These are phyloP conservation scores for Tricholoma matsutake DNA, from an alignment of 768 basidiomycete species.

Conservation along the genomic window DNA sequence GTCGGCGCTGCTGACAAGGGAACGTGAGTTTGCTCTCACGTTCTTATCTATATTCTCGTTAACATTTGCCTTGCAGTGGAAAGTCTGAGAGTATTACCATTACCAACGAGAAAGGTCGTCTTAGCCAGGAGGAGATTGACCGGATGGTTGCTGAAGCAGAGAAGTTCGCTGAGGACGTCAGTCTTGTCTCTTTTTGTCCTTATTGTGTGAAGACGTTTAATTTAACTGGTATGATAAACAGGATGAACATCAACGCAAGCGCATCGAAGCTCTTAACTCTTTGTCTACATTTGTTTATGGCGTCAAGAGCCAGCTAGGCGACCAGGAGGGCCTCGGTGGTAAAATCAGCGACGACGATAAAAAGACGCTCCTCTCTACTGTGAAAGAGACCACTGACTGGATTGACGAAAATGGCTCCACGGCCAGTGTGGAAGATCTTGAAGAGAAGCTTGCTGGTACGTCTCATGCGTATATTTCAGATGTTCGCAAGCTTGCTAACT, in stretches of 20 bases:
- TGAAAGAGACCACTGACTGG: conserved; percentile 93
- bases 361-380: conserved; percentile 71
- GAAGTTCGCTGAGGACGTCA: conserved; percentile 57
- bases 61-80: conserved; percentile 43
- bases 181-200: neutral
- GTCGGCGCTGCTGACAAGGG: conserved; percentile 92
- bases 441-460: conserved; percentile 77
- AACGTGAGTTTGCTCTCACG: conserved; percentile 52
- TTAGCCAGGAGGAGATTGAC: conserved; percentile 87
- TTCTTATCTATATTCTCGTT: neutral
- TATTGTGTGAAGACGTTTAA: conserved; percentile 33
- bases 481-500: neutral
- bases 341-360: conserved; percentile 82
- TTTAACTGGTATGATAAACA: neutral
- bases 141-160: conserved; percentile 95
- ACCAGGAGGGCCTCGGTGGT: conserved; percentile 87
- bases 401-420: conserved; percentile 77
- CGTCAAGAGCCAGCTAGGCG: conserved; percentile 82
- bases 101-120: conserved; percentile 94
- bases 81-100: conserved; percentile 91
- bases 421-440: conserved; percentile 83
- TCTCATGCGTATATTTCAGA: conserved; percentile 7
- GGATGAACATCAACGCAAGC: conserved; percentile 76
- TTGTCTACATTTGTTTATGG: conserved; percentile 83
- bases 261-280: conserved; percentile 81